Evolutionary conservation across 768 basidiomycete species (phyloP).

Genomic region (Pleurotus djamor): DNA sequence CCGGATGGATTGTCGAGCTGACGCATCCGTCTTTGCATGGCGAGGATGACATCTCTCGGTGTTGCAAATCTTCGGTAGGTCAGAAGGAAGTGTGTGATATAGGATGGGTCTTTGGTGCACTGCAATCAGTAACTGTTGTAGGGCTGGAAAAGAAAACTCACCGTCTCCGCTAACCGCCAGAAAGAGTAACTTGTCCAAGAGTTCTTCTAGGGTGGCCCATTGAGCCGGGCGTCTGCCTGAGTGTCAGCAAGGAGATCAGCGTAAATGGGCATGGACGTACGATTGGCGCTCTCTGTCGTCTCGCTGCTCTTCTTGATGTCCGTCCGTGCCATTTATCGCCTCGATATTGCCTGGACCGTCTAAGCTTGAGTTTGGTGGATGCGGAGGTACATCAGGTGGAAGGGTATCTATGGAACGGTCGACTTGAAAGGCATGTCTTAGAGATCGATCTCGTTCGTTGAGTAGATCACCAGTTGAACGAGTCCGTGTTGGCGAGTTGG

Average conservation of each 20-base stretch:
- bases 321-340: constrained; percentile 17
- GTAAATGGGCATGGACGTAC: constrained; percentile 29
- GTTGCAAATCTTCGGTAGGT: constrained; percentile 83
- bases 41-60: constrained; percentile 75
- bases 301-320: constrained; percentile 23
- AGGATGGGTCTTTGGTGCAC: constrained; percentile 59
- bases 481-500: constrained; percentile 50
- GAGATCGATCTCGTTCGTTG: constrained; percentile 35
- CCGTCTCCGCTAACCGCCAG: constrained; percentile 84
- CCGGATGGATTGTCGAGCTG: constrained; percentile 68
- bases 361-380: constrained; percentile 3
- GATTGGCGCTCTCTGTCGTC: constrained; percentile 45
- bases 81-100: constrained; percentile 76
- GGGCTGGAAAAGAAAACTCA: constrained; percentile 23
- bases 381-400: constrained; percentile 6
- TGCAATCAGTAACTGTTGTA: constrained; percentile 3
- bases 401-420: constrained; percentile 11
- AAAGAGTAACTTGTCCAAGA: constrained; percentile 81
- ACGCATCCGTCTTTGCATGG: constrained; percentile 86
- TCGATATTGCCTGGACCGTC: constrained; percentile 10
- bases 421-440: constrained; percentile 16
- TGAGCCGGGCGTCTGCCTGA: constrained; percentile 50
- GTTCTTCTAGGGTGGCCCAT: constrained; percentile 75
- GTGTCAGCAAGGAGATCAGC: constrained; percentile 7
- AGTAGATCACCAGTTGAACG: constrained; percentile 55